phyloP scores from a whole-genome alignment of 345 rosid genomes.

The Eucalyptus brandiana region DNA sequence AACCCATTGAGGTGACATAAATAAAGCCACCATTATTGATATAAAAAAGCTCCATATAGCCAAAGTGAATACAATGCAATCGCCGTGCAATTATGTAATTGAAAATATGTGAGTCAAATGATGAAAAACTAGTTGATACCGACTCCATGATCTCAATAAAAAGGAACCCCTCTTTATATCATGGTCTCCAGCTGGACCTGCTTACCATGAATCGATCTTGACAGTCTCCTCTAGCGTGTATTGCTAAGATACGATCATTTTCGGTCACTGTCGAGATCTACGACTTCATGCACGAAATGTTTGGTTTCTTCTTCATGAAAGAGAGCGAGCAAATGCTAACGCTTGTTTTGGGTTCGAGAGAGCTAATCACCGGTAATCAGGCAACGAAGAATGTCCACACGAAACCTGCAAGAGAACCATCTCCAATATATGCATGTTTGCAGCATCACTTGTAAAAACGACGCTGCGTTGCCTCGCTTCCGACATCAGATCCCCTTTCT shows the following conservation, averaged over 20 bases:
- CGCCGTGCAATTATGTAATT: not conserved
- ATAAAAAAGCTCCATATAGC: not conserved
- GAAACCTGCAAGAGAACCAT: not conserved
- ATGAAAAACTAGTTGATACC: not conserved
- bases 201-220: not conserved
- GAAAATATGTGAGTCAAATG: not conserved
- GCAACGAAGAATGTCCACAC: not conserved
- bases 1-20: not conserved
- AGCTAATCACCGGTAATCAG: not conserved
- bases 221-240: not conserved
- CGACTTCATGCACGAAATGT: not conserved
- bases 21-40: not conserved
- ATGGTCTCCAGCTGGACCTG: not conserved
- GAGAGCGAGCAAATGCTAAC: not conserved
- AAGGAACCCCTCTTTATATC: not conserved
- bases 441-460: not conserved
- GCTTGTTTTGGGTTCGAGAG: not conserved
- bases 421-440: not conserved
- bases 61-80: not conserved
- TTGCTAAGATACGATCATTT: not conserved
- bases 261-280: not conserved
- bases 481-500: not conserved
- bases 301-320: not conserved
- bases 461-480: not conserved
- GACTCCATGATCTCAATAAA: not conserved